Evolutionary conservation across 2,329 filamentous ascomycete species (phyloP).

Genomic region (Leptographium lundbergii): DNA sequence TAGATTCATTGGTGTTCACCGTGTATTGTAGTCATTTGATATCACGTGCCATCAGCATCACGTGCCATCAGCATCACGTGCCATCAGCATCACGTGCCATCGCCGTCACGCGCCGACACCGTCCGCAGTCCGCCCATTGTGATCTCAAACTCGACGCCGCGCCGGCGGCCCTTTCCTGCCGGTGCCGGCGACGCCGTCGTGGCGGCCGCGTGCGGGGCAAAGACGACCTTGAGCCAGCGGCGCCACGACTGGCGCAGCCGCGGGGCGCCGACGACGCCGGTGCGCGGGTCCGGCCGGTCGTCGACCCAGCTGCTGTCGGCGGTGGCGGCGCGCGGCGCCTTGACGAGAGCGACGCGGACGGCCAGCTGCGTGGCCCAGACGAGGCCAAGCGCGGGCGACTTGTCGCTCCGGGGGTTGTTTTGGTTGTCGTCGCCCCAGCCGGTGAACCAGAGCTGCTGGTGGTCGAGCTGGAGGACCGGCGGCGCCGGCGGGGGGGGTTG

Average conservation of each 20-base stretch:
- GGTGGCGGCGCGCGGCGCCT: slow-evolving; percentile 35
- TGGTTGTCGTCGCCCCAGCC: slow-evolving; percentile 71
- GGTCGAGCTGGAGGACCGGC: slow-evolving; percentile 58
- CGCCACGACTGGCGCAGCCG: slow-evolving; percentile 35
- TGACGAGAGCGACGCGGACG: slow-evolving; percentile 68
- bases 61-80: no score
- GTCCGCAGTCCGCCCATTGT: slow-evolving; percentile 47
- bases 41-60: background rate
- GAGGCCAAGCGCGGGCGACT: slow-evolving; percentile 77
- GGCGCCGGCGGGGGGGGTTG: slow-evolving; percentile 14
- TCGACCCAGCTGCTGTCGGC: slow-evolving; percentile 3
- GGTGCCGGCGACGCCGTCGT: no score
- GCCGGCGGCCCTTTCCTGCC: no score
- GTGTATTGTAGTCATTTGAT: no score
- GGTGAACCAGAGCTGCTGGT: slow-evolving; percentile 91
- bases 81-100: background rate
- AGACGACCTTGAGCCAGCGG: slow-evolving; percentile 79
- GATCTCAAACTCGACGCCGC: slow-evolving; percentile 58
- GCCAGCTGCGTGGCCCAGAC: slow-evolving; percentile 88
- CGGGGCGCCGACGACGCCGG: slow-evolving; percentile 7
- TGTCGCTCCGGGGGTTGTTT: slow-evolving; percentile 29
- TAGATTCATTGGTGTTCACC: no score
- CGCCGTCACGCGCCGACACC: background rate
- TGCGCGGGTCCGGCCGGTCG: background rate
- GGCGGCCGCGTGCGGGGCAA: slow-evolving; percentile 60